These are phyloP conservation scores for Phytopythium ostracodes DNA, from an alignment of 352 stramenopile species.

Conservation along the genomic window DNA sequence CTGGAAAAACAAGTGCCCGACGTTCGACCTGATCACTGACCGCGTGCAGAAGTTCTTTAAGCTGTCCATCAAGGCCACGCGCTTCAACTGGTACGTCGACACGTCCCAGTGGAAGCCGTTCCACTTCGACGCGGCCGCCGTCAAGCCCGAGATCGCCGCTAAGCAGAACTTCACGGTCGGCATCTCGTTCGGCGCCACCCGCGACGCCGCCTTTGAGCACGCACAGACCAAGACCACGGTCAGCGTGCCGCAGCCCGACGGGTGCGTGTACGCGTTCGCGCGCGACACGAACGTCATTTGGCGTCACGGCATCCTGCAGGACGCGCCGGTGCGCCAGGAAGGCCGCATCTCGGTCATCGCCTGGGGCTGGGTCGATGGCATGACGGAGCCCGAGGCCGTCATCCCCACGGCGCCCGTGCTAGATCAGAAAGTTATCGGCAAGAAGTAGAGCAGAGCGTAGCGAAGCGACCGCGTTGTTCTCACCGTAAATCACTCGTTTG, in stretches of 20 bases:
- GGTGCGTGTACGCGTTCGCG: conserved; percentile 91
- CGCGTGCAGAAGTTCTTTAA: conserved; percentile 87
- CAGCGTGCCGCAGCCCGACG: conserved; percentile 92
- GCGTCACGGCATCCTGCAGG: conserved; percentile 90
- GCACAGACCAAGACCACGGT: conserved; percentile 77
- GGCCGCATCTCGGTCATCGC: conserved; percentile 93
- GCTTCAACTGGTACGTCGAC: conserved; percentile 96
- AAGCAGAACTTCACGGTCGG: conserved; percentile 96
- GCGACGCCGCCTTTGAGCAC: conserved; percentile 91
- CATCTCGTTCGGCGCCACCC: conserved; percentile 90
- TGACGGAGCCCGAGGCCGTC: conserved; percentile 26
- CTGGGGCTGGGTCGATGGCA: conserved; percentile 87
- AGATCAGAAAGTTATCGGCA: conserved; percentile 5
- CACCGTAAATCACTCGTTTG: neutral
- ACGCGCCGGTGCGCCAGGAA: conserved; percentile 81
- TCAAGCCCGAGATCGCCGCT: conserved; percentile 89
- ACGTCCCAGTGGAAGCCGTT: conserved; percentile 93
- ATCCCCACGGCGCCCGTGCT: conserved; percentile 7
- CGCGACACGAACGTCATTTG: conserved; percentile 93
- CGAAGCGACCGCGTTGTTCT: conserved; percentile 13
- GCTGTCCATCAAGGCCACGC: conserved; percentile 85
- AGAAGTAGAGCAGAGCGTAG: conserved; percentile 6
- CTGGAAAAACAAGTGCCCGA: conserved; percentile 74
- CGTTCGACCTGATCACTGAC: conserved; percentile 78
- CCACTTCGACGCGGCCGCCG: conserved; percentile 91